Percentiles rank a stretch among this genome's conserved stretches.
Evolutionary conservation across 768 basidiomycete genomes (phyloP).

Genomic region (Boletellus sp.): DNA sequence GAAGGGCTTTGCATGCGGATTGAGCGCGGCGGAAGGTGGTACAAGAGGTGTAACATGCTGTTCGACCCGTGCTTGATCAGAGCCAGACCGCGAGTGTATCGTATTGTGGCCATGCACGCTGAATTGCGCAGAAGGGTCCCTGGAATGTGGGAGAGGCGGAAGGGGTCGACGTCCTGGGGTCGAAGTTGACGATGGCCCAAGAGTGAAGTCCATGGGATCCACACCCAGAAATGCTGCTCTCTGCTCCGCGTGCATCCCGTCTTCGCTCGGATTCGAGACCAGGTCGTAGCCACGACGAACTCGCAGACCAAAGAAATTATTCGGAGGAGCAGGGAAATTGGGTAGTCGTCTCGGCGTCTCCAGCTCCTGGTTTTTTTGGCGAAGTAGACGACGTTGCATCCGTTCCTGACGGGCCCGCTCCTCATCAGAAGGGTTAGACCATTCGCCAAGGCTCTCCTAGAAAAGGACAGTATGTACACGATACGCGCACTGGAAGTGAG

Average conservation of each 20-base stretch:
- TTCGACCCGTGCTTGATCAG: constrained; percentile 39
- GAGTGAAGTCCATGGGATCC: constrained; percentile 41
- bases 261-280: constrained; percentile 85
- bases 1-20: constrained; percentile 82
- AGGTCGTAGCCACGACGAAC: constrained; percentile 57
- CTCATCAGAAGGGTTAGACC: constrained; percentile 89
- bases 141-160: constrained; percentile 63
- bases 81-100: constrained; percentile 56
- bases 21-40: constrained; percentile 41
- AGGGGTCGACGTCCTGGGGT: constrained; percentile 46
- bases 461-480: constrained; percentile 6
- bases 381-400: constrained; percentile 57
- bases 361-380: constrained; percentile 41
- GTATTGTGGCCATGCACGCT: constrained; percentile 58
- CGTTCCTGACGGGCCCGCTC: constrained; percentile 72
- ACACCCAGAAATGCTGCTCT: constrained; percentile 44
- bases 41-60: constrained; percentile 15
- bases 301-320: constrained; percentile 42
- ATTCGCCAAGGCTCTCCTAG: constrained; percentile 78
- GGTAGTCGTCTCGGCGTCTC: constrained; percentile 72
- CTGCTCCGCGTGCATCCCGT: constrained; percentile 41
- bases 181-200: constrained; percentile 44
- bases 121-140: constrained; percentile 57
- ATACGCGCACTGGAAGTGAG: neutral
- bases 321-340: constrained; percentile 76